Evolutionary conservation across 1,284 basidiomycete genomes (phyloP).

Genomic region (Trametes versicolor): DNA sequence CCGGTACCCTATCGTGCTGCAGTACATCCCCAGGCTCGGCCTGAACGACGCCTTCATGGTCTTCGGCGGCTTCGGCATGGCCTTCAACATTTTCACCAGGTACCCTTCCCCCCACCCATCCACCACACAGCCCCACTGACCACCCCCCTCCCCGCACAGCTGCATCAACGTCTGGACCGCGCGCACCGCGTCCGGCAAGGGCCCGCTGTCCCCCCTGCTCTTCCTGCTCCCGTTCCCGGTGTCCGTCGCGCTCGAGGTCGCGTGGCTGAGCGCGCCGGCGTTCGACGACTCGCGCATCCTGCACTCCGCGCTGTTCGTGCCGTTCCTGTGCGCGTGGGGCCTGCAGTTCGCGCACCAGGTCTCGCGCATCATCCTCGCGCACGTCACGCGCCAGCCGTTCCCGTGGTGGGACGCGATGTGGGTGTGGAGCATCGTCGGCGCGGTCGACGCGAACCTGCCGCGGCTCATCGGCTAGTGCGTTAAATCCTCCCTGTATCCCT

Average conservation of each 20-base stretch:
- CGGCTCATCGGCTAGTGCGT: slow-evolving; percentile 73
- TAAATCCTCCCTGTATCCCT: slow-evolving; percentile 11
- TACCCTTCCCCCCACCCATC: slow-evolving; percentile 38
- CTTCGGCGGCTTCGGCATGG: slow-evolving; percentile 79
- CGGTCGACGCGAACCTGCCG: slow-evolving; percentile 85
- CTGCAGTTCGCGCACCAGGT: slow-evolving; percentile 89
- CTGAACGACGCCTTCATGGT: slow-evolving; percentile 92
- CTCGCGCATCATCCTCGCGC: slow-evolving; percentile 92
- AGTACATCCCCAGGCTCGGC: slow-evolving; percentile 69
- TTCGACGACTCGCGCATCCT: slow-evolving; percentile 64
- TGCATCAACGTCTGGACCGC: slow-evolving; percentile 81
- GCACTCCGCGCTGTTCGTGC: slow-evolving; percentile 78
- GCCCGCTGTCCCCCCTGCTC: slow-evolving; percentile 66
- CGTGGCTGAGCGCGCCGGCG: slow-evolving; percentile 84
- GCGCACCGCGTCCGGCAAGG: slow-evolving; percentile 48
- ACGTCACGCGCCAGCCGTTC: slow-evolving; percentile 88
- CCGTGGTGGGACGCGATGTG: slow-evolving; percentile 91
- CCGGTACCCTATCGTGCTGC: slow-evolving; percentile 57
- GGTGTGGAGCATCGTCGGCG: slow-evolving; percentile 82
- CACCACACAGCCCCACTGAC: not conserved
- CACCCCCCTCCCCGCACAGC: slow-evolving; percentile 46
- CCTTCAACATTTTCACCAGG: slow-evolving; percentile 85
- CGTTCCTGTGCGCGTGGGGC: slow-evolving; percentile 93
- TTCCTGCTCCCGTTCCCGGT: slow-evolving; percentile 85
- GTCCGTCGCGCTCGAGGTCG: slow-evolving; percentile 75